Evolutionary conservation across 2,329 filamentous ascomycete species (phyloP).

Genomic region (Trichoderma koningiopsis): DNA sequence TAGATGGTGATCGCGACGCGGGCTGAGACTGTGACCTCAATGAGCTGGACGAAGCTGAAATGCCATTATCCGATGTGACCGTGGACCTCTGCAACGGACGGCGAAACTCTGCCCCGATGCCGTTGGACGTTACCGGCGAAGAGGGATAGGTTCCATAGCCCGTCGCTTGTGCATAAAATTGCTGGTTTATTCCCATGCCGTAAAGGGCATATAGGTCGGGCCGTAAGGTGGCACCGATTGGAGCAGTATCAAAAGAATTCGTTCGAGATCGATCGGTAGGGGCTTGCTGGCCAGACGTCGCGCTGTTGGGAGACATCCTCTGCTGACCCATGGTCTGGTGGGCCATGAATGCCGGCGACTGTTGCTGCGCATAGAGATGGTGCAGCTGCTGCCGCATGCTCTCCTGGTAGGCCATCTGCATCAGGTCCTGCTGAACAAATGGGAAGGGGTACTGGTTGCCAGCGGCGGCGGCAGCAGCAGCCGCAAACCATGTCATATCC

Average conservation of each 20-base stretch:
- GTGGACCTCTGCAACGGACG: conserved; percentile 59
- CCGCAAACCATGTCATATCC: conserved; percentile 54
- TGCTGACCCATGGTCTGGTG: conserved; percentile 43
- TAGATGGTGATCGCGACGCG: conserved; percentile 51
- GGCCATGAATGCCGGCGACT: conserved; percentile 40
- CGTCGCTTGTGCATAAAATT: conserved; percentile 50
- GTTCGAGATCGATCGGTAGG: conserved; percentile 56
- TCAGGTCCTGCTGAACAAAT: conserved; percentile 44
- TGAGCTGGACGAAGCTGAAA: conserved; percentile 54
- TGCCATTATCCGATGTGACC: conserved; percentile 51
- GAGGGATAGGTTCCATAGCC: conserved; percentile 58
- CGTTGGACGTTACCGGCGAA: conserved; percentile 53
- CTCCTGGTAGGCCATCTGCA: conserved; percentile 46
- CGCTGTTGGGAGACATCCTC: conserved; percentile 34
- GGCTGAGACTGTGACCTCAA: conserved; percentile 69
- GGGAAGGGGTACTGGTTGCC: conserved; percentile 46
- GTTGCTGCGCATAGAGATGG: conserved; percentile 39
- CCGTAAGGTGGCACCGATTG: conserved; percentile 59
- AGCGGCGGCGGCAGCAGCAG: conserved; percentile 32
- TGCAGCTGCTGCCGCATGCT: conserved; percentile 42
- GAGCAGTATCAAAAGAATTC: conserved; percentile 64
- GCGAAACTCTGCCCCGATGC: conserved; percentile 54
- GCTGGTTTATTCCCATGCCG: conserved; percentile 44
- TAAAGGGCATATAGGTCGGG: conserved; percentile 60
- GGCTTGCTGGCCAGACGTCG: conserved; percentile 37